Evolutionary conservation across 768 basidiomycete species (phyloP).

Genomic region (Strobilomyces echinocephalus): DNA sequence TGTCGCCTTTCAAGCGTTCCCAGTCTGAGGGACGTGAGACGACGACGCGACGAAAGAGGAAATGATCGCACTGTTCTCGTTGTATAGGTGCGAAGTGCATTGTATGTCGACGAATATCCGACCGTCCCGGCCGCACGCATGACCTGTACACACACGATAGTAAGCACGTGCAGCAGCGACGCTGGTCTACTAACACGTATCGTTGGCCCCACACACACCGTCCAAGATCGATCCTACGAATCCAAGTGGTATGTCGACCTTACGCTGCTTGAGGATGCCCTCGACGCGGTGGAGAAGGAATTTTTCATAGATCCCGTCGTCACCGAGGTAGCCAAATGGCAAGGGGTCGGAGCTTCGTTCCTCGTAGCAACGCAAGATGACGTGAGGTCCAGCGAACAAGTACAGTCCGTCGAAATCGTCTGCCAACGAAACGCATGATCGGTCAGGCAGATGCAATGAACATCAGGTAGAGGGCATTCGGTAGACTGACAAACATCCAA

Average conservation of each 20-base stretch:
- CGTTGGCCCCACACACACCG: neutral
- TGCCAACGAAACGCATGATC: neutral
- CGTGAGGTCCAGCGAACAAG: neutral
- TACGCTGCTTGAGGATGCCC: neutral
- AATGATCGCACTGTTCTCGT: neutral
- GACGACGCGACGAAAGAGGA: neutral
- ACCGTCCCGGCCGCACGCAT: neutral
- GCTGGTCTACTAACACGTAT: neutral
- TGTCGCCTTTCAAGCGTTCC: neutral
- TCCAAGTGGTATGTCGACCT: neutral
- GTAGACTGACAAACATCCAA: neutral
- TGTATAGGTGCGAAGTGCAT: neutral
- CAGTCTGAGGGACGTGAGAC: neutral
- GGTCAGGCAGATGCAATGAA: neutral
- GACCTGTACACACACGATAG: neutral
- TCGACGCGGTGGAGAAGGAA: neutral
- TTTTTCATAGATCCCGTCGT: neutral
- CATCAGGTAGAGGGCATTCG: too few species aligned
- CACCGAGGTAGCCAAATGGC: neutral
- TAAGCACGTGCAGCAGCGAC: neutral
- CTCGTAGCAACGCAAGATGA: neutral
- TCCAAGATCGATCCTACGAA: neutral
- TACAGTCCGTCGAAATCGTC: neutral
- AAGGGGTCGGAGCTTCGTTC: neutral
- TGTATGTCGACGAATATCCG: neutral